Base-by-base conservation (phyloP, 2,329 filamentous ascomycete species). In the Fusarium denticulatum region DNA sequence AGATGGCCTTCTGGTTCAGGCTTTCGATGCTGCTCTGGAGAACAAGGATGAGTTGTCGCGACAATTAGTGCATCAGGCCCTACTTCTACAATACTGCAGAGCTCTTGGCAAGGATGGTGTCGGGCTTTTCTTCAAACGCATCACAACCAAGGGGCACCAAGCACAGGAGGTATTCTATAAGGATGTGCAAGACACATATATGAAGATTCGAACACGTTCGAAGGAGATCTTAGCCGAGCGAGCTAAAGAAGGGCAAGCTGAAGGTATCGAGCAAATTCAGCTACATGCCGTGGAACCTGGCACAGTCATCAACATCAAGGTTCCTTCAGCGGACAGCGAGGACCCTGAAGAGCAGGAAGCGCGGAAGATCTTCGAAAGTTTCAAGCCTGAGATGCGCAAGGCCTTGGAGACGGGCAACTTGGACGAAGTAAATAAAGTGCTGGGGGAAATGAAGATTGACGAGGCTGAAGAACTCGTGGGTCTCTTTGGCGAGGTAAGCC, bases 251-350 rank as follows among this genome's bases (percentile, higher is more conserved):
- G 84, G 80, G 7, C 85, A 82, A 45, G 83, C 85, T 67, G 93
- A 92, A 43, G 94, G 92, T 26, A 93, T 97, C 15, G 96, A 99
- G 85, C 96, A 98, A 83, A 99, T 99, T 76, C 97, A 99, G 83
- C 88, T 99, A 52, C 96, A 99, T 81, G 96, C 96, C 20, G 95
- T 99, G 16, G 95, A 98, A 81, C 96, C 96, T 0, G 93, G 93
- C 53, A 98, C 96, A 7, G 92, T 93, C 69, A 98, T 99, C 81
- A 93, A 94, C 80, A 98, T 98, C 82, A 89, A 85, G 61, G 92
- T 97, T 43, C 96, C 96, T 18, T 86, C 92, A 1, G 86, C 87
- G 43, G 87, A 90, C 30, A 93, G 91, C 76, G 87, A 90, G 30
- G 91, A 95, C 59, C 88, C 89, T 3, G 90, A 88, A 60, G 88